Evolutionary conservation across 306 rosid genomes (phyloP).

Genomic region (Rubus idaeus): DNA sequence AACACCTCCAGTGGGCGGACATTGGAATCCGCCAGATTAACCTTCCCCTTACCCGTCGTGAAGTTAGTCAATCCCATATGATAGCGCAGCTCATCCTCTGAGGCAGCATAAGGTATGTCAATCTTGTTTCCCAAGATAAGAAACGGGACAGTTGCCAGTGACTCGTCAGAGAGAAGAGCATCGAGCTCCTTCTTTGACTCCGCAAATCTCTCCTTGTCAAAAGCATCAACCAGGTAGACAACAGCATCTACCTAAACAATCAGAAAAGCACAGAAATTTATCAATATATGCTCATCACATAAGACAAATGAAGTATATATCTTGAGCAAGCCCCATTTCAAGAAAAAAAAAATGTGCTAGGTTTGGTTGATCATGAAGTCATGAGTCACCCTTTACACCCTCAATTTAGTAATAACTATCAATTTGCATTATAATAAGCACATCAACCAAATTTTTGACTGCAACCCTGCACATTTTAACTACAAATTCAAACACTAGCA

Average conservation of each 20-base stretch:
- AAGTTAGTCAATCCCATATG: conserved; percentile 66
- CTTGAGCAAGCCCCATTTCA: neutral
- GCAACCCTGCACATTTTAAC: neutral
- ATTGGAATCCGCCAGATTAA: conserved; percentile 52
- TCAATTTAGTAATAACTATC: neutral
- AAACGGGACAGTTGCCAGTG: conserved; percentile 62
- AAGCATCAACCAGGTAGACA: conserved; percentile 75
- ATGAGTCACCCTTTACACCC: neutral
- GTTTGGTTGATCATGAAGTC: neutral
- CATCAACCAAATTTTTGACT: neutral
- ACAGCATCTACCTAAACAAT: conserved; percentile 73
- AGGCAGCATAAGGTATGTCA: conserved; percentile 73
- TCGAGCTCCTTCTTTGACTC: conserved; percentile 78
- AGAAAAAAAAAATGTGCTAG: neutral
- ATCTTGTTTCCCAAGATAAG: conserved; percentile 84
- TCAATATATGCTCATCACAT: neutral
- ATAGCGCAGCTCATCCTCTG: conserved; percentile 72
- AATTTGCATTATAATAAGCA: neutral
- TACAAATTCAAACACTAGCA: neutral
- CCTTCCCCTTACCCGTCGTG: conserved; percentile 81
- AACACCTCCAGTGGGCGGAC: conserved; percentile 83
- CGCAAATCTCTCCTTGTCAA: conserved; percentile 63
- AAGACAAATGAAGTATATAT: neutral
- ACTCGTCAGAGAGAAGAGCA: conserved; percentile 74
- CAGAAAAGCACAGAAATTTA: neutral